Evolutionary conservation across 169 alveolate species (phyloP), one percentile per base, ranked within the genome.

Genomic region (Plasmodium vinckei): DNA sequence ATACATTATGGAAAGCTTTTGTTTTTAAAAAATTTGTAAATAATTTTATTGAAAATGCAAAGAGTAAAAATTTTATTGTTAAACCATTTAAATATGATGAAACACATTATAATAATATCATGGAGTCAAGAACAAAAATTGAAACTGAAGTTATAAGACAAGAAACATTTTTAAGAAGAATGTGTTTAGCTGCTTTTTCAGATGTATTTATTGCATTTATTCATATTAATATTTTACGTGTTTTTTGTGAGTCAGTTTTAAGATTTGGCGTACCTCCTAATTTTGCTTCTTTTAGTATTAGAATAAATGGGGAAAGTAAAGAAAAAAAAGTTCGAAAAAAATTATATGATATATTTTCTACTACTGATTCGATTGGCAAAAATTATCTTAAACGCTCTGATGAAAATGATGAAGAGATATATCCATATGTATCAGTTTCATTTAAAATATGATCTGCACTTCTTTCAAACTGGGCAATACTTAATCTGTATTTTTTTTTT

Each of bases 211-310:
- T 93, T 44, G 95, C 96, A 42, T 93, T 95, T 82, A 93, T 96
- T 73, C 98, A 96, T 72, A 75, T 96, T 23, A 96, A 96, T 88
- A 98, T 96, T 17, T 94, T 96, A 95, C 92, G 98, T 46, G 94
- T 96, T 9, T 96, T 96, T 53, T 95, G 97, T 72, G 98, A 96
- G 89, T 96, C 98, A 13, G 98, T 94, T n/a, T 87, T 96, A 54
- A 75, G 97, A 61, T 96, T 94, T 89, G 98, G 98, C 9, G 95
- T 96, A 10, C 98, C 98, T 1, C 96, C 97, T 1, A 87, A 93
- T 84, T 96, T 96, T 92, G 94, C 96, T 46, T 94, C 95, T 13
- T 94, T 94, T 46, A 82, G 93, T 54, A 70, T 95, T 1, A 86
- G 94, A 39, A 88, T 94, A 87, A 46, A 75, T 67, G 71, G 94